Evolutionary conservation across 2,329 filamentous ascomycete genomes (phyloP).

Genomic region (Microthyrium microscopicum): DNA sequence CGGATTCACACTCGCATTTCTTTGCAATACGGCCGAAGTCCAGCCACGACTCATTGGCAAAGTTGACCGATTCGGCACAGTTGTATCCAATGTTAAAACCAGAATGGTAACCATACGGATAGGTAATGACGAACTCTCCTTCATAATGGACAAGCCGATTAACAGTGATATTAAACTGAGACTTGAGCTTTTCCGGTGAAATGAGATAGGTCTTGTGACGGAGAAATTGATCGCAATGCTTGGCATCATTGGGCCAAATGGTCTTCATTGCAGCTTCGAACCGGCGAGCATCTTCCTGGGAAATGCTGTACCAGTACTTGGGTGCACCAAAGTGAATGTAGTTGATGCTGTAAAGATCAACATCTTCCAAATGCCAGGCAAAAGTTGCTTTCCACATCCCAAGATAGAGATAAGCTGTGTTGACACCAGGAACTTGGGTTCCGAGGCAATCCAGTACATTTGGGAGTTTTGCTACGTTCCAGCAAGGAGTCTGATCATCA

Average conservation of each 20-base stretch:
- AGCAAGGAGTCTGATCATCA: conserved; percentile 63
- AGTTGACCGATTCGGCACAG: conserved; percentile 96
- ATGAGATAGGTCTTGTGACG: conserved; percentile 96
- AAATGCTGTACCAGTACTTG: conserved; percentile 99
- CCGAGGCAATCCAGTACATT: conserved; percentile 89
- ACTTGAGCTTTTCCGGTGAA: conserved; percentile 71
- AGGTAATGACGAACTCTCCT: conserved; percentile 95
- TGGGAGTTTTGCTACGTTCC: conserved; percentile 90
- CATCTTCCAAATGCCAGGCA: conserved; percentile 96
- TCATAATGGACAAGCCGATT: conserved; percentile 93
- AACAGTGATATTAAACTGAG: conserved; percentile 85
- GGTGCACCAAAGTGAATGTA: conserved; percentile 97
- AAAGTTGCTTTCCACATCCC: conserved; percentile 99
- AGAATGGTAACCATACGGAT: conserved; percentile 95
- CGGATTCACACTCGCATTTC: conserved; percentile 89
- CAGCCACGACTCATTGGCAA: conserved; percentile 87
- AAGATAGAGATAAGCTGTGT: conserved; percentile 92
- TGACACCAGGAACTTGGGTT: conserved; percentile 91
- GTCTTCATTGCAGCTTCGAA: conserved; percentile 93
- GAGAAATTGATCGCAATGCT: conserved; percentile 89
- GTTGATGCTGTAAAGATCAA: conserved; percentile 98
- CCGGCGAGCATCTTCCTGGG: conserved; percentile 77
- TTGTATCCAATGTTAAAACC: conserved; percentile 98
- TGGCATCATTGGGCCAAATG: conserved; percentile 88
- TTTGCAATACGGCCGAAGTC: conserved; percentile 91